phyloP scores from a whole-genome alignment of 805 yeast species.

The Metschnikowia bowlesiae region DNA sequence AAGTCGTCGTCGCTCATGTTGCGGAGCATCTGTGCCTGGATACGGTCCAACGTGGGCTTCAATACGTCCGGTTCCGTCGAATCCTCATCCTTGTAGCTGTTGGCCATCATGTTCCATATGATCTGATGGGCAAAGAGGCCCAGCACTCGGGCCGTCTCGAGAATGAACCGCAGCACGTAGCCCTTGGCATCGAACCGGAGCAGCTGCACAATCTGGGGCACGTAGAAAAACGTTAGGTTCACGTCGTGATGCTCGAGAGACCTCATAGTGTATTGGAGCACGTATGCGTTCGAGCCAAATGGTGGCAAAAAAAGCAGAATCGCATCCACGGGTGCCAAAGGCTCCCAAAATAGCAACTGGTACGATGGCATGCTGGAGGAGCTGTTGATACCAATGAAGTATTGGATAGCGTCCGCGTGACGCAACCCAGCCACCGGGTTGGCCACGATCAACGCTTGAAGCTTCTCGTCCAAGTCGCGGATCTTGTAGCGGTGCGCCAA shows the following conservation, averaged over 20 bases:
- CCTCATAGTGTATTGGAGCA: slow-evolving; percentile 85
- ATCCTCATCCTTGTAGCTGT: slow-evolving; percentile 86
- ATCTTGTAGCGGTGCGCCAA: slow-evolving; percentile 58
- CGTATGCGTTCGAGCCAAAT: slow-evolving; percentile 56
- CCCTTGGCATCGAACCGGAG: slow-evolving; percentile 79
- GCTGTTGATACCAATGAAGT: slow-evolving; percentile 40
- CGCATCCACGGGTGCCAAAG: slow-evolving; percentile 77
- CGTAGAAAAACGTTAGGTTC: slow-evolving; percentile 87
- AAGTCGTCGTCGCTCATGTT: slow-evolving; percentile 59
- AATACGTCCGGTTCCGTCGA: slow-evolving; percentile 71
- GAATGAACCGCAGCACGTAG: slow-evolving; percentile 79
- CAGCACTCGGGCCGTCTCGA: slow-evolving; percentile 88
- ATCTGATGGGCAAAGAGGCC: slow-evolving; percentile 95
- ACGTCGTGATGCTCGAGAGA: slow-evolving; percentile 86
- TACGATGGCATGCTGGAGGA: slow-evolving; percentile 36
- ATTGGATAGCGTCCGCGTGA: slow-evolving; percentile 57
- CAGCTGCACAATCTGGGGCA: slow-evolving; percentile 95
- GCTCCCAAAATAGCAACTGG: slow-evolving; percentile 61
- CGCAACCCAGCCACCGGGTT: slow-evolving; percentile 58
- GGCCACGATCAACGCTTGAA: slow-evolving; percentile 43
- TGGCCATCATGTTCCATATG: slow-evolving; percentile 96
- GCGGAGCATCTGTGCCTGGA: slow-evolving; percentile 58
- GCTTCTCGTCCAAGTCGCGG: slow-evolving; percentile 34
- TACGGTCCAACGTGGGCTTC: slow-evolving; percentile 77
- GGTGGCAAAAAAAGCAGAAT: slow-evolving; percentile 80